Evolutionary conservation across 2,329 filamentous ascomycete species (phyloP).

Genomic region (Fusarium pseudocircinatum): DNA sequence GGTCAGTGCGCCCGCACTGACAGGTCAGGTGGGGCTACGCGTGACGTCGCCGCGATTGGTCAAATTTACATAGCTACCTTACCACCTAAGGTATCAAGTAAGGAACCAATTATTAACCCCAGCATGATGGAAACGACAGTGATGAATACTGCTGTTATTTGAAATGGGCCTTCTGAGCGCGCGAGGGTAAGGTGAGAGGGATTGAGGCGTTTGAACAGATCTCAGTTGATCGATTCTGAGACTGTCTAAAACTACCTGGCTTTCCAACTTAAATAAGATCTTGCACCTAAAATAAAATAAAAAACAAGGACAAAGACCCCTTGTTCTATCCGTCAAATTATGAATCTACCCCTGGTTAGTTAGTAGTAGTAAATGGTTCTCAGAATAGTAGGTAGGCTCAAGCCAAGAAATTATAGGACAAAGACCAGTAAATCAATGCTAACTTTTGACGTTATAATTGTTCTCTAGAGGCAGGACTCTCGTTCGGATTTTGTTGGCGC

Average conservation of each 20-base stretch:
- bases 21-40: slow-evolving; percentile 7
- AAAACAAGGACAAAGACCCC: not conserved
- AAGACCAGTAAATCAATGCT: not conserved
- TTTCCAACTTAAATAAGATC: not conserved
- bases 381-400: not conserved
- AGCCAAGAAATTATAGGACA: not conserved
- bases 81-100: not conserved
- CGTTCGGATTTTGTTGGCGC: not conserved
- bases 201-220: not conserved
- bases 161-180: not conserved
- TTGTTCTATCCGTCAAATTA: not conserved
- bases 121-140: not conserved
- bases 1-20: slow-evolving; percentile 5
- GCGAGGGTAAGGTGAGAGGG: not conserved
- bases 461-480: not conserved
- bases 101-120: not conserved
- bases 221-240: not conserved
- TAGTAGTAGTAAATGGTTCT: not conserved
- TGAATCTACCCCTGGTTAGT: not conserved
- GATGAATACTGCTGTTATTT: not conserved
- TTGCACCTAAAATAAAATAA: not conserved
- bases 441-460: not conserved
- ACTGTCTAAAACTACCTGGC: not conserved
- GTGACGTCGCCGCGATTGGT: not conserved
- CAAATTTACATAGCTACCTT: not conserved